Evolutionary conservation across 129 eudicot genomes (phyloP).

Genomic region (Saposhnikovia divaricata): DNA sequence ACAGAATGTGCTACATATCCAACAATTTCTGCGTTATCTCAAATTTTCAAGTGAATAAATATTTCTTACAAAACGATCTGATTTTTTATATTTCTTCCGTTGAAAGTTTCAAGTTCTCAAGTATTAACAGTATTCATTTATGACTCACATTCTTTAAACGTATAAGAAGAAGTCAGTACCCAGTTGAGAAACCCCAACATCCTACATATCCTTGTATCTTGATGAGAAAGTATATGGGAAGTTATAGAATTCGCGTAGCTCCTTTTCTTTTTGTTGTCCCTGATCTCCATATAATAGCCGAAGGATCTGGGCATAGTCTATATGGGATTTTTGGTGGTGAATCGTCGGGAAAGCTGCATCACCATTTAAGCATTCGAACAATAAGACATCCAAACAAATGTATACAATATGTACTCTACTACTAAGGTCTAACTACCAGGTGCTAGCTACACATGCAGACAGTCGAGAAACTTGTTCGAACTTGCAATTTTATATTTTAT

Average conservation of each 20-base stretch:
- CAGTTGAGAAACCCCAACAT: neutral
- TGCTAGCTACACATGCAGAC: neutral
- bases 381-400: neutral
- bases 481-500: neutral
- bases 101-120: neutral
- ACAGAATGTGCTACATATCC: no score
- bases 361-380: neutral
- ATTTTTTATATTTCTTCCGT: neutral
- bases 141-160: neutral
- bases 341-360: conserved; percentile 59
- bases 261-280: conserved; percentile 37
- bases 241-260: neutral
- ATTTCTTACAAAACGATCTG: no score
- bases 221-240: neutral
- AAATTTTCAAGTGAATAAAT: no score
- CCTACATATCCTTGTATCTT: neutral
- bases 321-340: conserved; percentile 66
- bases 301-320: conserved; percentile 76
- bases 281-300: conserved; percentile 80
- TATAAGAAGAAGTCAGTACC: neutral
- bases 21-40: no score
- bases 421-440: neutral
- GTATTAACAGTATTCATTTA: neutral
- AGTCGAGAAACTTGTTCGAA: neutral
- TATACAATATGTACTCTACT: neutral